A percentile compares a stretch with the other conserved stretches of the same genome.
These are phyloP conservation scores for Fraxinus greggii DNA, from an alignment of 305 asterid genomes.

Conservation along the genomic window DNA sequence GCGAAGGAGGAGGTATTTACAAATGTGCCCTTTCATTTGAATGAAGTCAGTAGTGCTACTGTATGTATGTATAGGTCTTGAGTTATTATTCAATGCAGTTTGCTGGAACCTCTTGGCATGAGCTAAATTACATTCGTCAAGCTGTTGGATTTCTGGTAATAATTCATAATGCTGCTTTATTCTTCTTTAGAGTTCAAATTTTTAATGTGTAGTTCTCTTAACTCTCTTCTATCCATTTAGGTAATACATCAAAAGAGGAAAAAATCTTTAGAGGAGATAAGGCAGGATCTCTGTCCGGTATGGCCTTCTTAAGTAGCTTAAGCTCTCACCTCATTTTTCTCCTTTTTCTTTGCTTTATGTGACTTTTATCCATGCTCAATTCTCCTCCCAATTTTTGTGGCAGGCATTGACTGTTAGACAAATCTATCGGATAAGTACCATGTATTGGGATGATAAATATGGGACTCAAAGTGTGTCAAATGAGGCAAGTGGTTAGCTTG, in stretches of 20 bases:
- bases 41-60: conserved; percentile 11
- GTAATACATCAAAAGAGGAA: conserved; percentile 95
- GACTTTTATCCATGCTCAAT: conserved; percentile 12
- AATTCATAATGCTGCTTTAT: conserved; percentile 14
- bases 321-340: neutral
- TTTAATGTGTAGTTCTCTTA: conserved; percentile 14
- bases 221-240: conserved; percentile 35
- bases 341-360: conserved; percentile 9
- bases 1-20: conserved; percentile 76
- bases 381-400: conserved; percentile 6
- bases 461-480: conserved; percentile 97
- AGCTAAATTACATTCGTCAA: conserved; percentile 89
- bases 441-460: conserved; percentile 99
- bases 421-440: conserved; percentile 94
- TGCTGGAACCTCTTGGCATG: conserved; percentile 99
- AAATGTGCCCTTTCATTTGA: conserved; percentile 13
- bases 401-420: conserved; percentile 92
- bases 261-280: conserved; percentile 87
- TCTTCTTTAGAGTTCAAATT: conserved; percentile 4
- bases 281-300: conserved; percentile 96
- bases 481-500: conserved; percentile 53
- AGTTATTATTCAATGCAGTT: conserved; percentile 50
- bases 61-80: conserved; percentile 23
- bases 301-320: conserved; percentile 18
- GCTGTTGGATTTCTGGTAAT: conserved; percentile 97